phyloP scores from a whole-genome alignment of 805 yeast genomes.

The Ogataea pilisensis region DNA sequence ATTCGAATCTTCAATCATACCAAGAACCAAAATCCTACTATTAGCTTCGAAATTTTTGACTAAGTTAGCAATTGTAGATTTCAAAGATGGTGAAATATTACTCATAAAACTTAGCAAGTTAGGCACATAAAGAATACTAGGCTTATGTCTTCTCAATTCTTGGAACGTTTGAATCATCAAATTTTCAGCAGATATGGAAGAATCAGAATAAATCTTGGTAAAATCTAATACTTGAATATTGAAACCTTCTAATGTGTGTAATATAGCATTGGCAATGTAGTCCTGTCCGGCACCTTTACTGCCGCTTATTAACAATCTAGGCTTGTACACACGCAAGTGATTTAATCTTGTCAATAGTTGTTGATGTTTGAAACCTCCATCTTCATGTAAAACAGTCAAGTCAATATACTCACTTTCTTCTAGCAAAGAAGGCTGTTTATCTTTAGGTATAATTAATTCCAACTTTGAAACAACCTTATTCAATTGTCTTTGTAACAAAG shows the following conservation, averaged over 20 bases:
- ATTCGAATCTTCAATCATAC: conserved; percentile 49
- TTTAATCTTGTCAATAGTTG: conserved; percentile 44
- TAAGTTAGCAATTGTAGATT: conserved; percentile 66
- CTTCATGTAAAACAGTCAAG: conserved; percentile 39
- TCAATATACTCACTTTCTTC: conserved; percentile 69
- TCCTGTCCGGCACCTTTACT: conserved; percentile 80
- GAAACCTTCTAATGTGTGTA: conserved; percentile 82
- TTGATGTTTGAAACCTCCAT: conserved; percentile 67
- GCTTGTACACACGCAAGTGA: conserved; percentile 66
- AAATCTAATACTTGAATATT: conserved; percentile 85
- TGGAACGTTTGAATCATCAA: conserved; percentile 75
- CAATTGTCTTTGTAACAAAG: conserved; percentile 55
- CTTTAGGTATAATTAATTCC: conserved; percentile 57
- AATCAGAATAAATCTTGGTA: conserved; percentile 70
- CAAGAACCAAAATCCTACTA: conserved; percentile 73
- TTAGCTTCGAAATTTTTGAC: conserved; percentile 63
- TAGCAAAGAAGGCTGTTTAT: conserved; percentile 49
- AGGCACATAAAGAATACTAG: conserved; percentile 81
- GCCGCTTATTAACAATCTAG: conserved; percentile 75
- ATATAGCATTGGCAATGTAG: conserved; percentile 75
- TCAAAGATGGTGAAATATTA: conserved; percentile 65
- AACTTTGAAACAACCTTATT: conserved; percentile 43
- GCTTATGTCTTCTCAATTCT: conserved; percentile 87
- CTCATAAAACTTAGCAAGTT: conserved; percentile 72
- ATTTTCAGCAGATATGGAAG: conserved; percentile 79